phyloP scores from a whole-genome alignment of 441 rosid genomes.

The Gossypium schwendimanii region DNA sequence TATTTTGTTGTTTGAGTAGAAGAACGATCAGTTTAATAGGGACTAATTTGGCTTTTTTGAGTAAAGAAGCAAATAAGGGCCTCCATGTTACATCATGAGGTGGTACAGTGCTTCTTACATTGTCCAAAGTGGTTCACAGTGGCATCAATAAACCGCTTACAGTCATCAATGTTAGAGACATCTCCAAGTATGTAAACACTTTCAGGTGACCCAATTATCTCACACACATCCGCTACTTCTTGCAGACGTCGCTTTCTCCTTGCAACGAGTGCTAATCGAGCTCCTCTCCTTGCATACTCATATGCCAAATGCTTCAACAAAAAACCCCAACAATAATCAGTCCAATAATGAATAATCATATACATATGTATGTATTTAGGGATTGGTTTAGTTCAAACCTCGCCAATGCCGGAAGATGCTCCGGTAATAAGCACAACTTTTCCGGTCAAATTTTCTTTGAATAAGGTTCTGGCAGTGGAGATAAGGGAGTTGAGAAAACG shows the following conservation, averaged over 20 bases:
- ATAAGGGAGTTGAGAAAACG: slow-evolving; percentile 23
- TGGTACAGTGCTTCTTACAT: slow-evolving; percentile 21
- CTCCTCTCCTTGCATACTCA: slow-evolving; percentile 36
- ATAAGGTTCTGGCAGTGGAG: slow-evolving; percentile 18
- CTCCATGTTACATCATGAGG: too few species aligned
- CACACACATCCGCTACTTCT: slow-evolving; percentile 27
- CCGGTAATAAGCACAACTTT: slow-evolving; percentile 61
- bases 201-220: slow-evolving; percentile 35
- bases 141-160: slow-evolving; percentile 29
- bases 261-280: slow-evolving; percentile 39
- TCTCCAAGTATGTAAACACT: slow-evolving; percentile 32
- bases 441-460: slow-evolving; percentile 41
- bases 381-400: slow-evolving; percentile 26
- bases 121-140: slow-evolving; percentile 35
- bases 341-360: too few species aligned
- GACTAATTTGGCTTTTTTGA: too few species aligned
- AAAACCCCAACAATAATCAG: not conserved
- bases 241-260: slow-evolving; percentile 35
- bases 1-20: too few species aligned
- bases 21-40: too few species aligned
- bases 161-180: slow-evolving; percentile 33
- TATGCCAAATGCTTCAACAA: slow-evolving; percentile 35
- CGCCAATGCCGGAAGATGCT: slow-evolving; percentile 64
- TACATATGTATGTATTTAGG: not conserved
- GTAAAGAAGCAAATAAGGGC: too few species aligned